A percentile compares a stretch with the other conserved stretches of the same genome.
Conservation (phyloP, 306 rosid genomes). For the Alnus glutinosa region DNA sequence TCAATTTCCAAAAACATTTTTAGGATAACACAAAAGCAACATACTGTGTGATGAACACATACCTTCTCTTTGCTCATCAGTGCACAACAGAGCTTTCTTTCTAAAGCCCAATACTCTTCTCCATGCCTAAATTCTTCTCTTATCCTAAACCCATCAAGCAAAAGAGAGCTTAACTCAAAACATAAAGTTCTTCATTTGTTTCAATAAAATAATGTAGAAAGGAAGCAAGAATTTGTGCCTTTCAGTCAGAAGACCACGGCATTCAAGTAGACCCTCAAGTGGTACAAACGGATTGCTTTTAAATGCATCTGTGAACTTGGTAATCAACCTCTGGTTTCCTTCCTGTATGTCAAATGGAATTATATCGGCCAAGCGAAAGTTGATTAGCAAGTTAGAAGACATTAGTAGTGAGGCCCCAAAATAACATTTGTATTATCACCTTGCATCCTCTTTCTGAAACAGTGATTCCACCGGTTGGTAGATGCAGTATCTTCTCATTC, state of each 20-base stretch:
- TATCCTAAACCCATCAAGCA: constrained; percentile 48
- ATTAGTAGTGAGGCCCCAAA: constrained; percentile 10
- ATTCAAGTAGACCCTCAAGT: constrained; percentile 50
- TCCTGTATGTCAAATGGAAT: constrained; percentile 41
- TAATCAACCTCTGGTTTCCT: constrained; percentile 33
- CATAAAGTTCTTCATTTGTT: constrained; percentile 1
- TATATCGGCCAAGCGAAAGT: constrained; percentile 14
- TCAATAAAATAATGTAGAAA: constrained; percentile 3
- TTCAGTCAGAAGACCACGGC: constrained; percentile 58
- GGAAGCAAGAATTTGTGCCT: constrained; percentile 46
- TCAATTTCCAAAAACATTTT: neutral
- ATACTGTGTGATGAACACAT: neutral
- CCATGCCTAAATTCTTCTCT: constrained; percentile 69
- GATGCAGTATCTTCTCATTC: constrained; percentile 61
- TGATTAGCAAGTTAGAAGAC: constrained; percentile 22
- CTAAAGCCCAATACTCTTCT: constrained; percentile 87
- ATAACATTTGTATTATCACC: constrained; percentile 36
- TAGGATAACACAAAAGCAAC: neutral
- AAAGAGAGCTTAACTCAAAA: constrained; percentile 19
- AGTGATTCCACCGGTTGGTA: constrained; percentile 23
- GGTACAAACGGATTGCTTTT: constrained; percentile 49
- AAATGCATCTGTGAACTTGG: constrained; percentile 36
- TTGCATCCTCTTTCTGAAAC: constrained; percentile 38
- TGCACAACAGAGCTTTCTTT: constrained; percentile 83
- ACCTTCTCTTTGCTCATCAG: constrained; percentile 57